Base-by-base conservation (phyloP, 805 yeast species). In the Saitoella complicata region DNA sequence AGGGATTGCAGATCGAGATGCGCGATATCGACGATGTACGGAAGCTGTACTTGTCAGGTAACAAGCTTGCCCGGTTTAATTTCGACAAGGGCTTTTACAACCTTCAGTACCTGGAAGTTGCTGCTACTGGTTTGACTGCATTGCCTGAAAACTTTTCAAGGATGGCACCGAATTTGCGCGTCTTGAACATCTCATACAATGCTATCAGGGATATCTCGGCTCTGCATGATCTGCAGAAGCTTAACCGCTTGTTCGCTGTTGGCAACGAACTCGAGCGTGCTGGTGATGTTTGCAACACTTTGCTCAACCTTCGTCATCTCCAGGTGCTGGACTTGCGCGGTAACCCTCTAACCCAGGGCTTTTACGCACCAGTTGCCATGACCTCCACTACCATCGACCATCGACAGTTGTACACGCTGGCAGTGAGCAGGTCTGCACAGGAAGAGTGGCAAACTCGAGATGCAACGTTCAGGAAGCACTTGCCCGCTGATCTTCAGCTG, bases 21-120 rank as follows among this genome's bases (percentile, higher is more conserved):
- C 49, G 53, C 3, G 37, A 44, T 31, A 30, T 58, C 39, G 45
- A 50, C 11, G 67, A 66, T 42, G 52, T 68, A 2, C 49, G 56
- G 9, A 54, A 51, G 38, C 49, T 72, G 33, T 66, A 66, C 46
- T 44, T 71, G 32, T 66, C 75, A 1, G 73, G 73, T 2, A 54
- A 50, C 32, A 33, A 42, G 12, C 46, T 54, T 21, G 31, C 37
- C 5, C 46, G 40, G 10, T 39, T 56, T 9, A 49, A 45, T 9
- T 43, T 56, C 32, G 32, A 38, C 11, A 51, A 54, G 38, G 55
- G 55, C 10, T 61, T 56, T 43, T 43, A 59, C 47, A 60, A 58
- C 40, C 48, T 62, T 32, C 58, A 58, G 34, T 42, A 45, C 9
- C 50, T 61, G 38, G 65, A 61, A 37, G 46, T 61, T 7, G 53